Evolutionary conservation across 73 alveolate genomes (phyloP), one percentile per base, ranked within the genome.

Genomic region (Breviolum minutum): DNA sequence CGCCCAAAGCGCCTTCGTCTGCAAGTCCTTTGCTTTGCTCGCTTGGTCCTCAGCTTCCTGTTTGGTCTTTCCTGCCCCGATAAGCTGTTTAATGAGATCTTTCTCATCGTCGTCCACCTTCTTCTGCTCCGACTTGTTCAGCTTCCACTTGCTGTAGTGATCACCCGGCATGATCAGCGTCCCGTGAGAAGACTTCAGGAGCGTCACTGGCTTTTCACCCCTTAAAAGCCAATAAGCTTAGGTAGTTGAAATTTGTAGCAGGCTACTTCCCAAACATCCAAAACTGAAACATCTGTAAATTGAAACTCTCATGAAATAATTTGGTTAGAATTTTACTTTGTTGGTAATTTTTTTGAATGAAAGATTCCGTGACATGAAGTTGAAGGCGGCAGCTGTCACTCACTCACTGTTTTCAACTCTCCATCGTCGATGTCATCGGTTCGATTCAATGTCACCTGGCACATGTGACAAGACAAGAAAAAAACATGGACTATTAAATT

Each of bases 81-180:
- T 9, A 30, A 26, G 60, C 63, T 30, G 63, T 9, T 17, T 6
- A 12, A 40, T 27, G 6, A 80, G 14, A 8, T 24, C 32, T 48
- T 80, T 80, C 89, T 80, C 89, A 10, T 80, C 69, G 27, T 80
- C 89, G 69, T 80, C 89, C 68, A 80, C 89, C 19, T 80, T 12
- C 22, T 80, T 80, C 69, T 80, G 69, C 69, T 80, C 89, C 20
- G 64, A 40, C 32, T 80, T 80, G 89, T 80, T 80, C 89, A 80
- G 30, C 68, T 80, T 80, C 89, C 89, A 80, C 69, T 80, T 80
- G 68, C 69, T 80, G 69, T 48, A 80, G 68, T 30, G 86, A 30
- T 77, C 86, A 3, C 54, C 3, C 86, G 63, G 86, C 86, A 77
- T 77, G 81, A 4, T 20, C 29, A 20, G 81, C 81, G 12, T 8